Conservation (phyloP, 2,329 filamentous ascomycete genomes). For the Aspergillus latus region DNA sequence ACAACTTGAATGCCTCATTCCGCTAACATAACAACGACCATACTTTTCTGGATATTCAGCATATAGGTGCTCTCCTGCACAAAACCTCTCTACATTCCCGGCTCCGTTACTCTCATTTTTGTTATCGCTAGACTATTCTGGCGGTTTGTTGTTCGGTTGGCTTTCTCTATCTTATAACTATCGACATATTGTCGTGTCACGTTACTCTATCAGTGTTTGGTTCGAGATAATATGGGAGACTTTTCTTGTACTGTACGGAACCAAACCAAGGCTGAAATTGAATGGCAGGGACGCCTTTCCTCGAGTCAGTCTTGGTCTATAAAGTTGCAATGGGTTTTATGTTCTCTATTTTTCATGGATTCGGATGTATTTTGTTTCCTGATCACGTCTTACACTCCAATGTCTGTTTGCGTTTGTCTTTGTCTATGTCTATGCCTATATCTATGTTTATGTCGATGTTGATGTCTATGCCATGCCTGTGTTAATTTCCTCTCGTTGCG, state of each 20-base stretch:
- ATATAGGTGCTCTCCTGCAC: not conserved
- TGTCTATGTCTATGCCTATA: not conserved
- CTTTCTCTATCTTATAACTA: not conserved
- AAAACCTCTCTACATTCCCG: not conserved
- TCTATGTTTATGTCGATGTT: not conserved
- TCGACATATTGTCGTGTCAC: not conserved
- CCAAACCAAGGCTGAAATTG: conserved; percentile 2
- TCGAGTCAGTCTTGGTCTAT: not conserved
- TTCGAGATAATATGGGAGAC: not conserved
- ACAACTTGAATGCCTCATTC: not conserved
- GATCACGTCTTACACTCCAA: not conserved
- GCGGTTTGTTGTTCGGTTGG: not conserved
- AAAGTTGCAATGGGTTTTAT: conserved; percentile 3
- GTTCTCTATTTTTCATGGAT: conserved; percentile 1
- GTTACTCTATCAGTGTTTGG: not conserved
- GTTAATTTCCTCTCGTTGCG: not conserved
- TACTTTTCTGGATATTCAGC: not conserved
- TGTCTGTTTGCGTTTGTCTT: not conserved
- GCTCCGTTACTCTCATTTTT: not conserved
- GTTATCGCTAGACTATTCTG: conserved; percentile 1
- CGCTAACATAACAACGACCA: conserved; percentile 1
- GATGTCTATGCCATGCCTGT: not conserved
- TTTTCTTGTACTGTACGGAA: conserved; percentile 12
- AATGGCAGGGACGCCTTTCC: not conserved
- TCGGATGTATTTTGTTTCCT: not conserved